Conservation (phyloP, 306 rosid genomes). For the Cucumis hystrix region DNA sequence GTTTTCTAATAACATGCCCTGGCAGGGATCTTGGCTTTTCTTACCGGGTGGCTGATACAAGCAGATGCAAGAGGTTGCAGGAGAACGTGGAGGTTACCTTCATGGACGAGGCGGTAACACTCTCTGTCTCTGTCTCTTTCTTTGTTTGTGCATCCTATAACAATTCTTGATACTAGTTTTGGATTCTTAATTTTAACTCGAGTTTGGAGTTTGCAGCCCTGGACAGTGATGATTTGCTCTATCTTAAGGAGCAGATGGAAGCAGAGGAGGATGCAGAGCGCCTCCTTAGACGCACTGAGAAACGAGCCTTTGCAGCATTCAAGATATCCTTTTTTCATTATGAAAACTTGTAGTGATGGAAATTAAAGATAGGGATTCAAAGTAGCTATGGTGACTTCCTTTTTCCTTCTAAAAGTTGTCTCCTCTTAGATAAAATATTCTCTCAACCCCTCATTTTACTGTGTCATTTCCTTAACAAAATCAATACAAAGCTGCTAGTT, state of each 20-base stretch:
- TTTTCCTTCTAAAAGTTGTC: not conserved
- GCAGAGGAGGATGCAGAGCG: slow-evolving; percentile 99
- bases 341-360: not conserved
- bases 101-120: slow-evolving; percentile 95
- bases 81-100: slow-evolving; percentile 98
- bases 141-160: not conserved
- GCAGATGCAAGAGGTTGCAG: slow-evolving; percentile 99
- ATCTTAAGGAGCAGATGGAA: slow-evolving; percentile 99
- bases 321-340: slow-evolving; percentile 78
- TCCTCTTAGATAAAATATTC: not conserved
- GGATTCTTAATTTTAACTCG: slow-evolving; percentile 20
- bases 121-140: slow-evolving; percentile 6
- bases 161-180: slow-evolving; percentile 11
- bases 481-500: slow-evolving; percentile 70
- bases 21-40: slow-evolving; percentile 96
- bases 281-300: slow-evolving; percentile 93
- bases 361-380: not conserved
- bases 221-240: slow-evolving; percentile 98
- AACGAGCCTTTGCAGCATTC: slow-evolving; percentile 95
- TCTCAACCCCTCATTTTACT: not conserved
- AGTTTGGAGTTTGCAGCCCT: slow-evolving; percentile 68
- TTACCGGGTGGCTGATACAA: slow-evolving; percentile 54
- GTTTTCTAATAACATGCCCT: slow-evolving; percentile 94
- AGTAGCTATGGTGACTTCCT: not conserved
- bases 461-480: slow-evolving; percentile 38